Evolutionary conservation across 2,329 filamentous ascomycete species (phyloP).

Genomic region (Biscogniauxia marginata): DNA sequence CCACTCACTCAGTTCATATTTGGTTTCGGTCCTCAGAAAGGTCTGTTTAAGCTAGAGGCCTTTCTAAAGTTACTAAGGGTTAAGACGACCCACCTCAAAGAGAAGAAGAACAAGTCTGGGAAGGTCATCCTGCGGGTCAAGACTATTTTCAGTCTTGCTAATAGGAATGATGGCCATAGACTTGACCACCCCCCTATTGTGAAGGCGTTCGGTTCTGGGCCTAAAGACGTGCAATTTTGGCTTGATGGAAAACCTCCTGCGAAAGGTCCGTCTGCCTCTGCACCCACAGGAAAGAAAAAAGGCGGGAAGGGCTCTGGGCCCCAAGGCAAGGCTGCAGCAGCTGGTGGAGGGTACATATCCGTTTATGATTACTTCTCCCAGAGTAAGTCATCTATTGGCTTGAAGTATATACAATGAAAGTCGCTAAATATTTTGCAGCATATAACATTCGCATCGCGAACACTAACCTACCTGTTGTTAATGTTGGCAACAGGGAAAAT

Average conservation of each 20-base stretch:
- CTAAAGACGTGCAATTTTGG: constrained; percentile 56
- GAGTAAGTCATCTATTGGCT: constrained; percentile 6
- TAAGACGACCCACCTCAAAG: constrained; percentile 38
- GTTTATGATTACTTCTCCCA: constrained; percentile 13
- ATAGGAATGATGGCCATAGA: constrained; percentile 31
- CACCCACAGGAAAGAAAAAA: constrained; percentile 21
- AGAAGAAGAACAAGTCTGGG: constrained; percentile 30
- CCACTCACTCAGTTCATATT: not conserved
- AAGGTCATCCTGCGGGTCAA: constrained; percentile 37
- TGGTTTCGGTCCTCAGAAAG: constrained; percentile 21
- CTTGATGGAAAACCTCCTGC: constrained; percentile 30
- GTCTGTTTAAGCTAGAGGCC: constrained; percentile 22
- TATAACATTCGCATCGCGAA: not conserved
- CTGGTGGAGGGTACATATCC: constrained; percentile 5
- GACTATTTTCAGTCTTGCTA: constrained; percentile 38
- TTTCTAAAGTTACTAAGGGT: constrained; percentile 40
- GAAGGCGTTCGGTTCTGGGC: constrained; percentile 40
- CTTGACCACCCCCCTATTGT: constrained; percentile 29
- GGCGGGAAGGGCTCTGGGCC: constrained; percentile 31
- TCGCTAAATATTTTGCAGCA: not conserved
- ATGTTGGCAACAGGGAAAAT: constrained; percentile 53
- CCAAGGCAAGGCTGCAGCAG: constrained; percentile 20
- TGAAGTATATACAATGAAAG: not conserved
- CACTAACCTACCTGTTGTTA: constrained; percentile 49
- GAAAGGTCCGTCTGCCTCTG: not conserved